Evolutionary conservation across 2,329 filamentous ascomycete species (phyloP), one percentile per base, ranked within the genome.

Genomic region (Xylaria sp.): DNA sequence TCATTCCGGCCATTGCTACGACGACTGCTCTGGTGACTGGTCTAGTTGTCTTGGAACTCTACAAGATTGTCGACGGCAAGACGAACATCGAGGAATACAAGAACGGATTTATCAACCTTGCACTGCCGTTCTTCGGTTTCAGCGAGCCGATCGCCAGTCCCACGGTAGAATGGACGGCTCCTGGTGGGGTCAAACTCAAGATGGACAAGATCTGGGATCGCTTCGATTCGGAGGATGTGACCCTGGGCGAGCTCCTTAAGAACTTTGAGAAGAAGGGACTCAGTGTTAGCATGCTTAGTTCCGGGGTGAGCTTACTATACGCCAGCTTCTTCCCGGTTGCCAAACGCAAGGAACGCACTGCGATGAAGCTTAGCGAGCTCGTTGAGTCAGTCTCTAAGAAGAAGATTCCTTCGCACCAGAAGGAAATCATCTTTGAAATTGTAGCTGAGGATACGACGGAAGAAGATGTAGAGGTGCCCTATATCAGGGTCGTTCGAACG

Each of bases 191-290:
- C 76, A 91, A 92, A 73, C 92, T 97, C 20, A 89, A 86, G 27
- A 89, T 99, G 74, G 96, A 99, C 84, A 96, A 96, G 85, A 91
- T 99, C 61, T 99, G 96, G 96, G 96, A 98, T 80, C 91, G 96
- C 44, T 98, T 98, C 75, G 94, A 98, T 83, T 85, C 97, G 39
- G 86, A 91, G 17, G 89, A 99, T 77, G 88, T 97, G 57, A 95
- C 94, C 1, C 84, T 99, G 57, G 85, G 88, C 76, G 89, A 98
- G 78, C 92, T 99, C 75, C 80, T 98, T 29, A 89, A 92, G 63
- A 82, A 92, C 75, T 97, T 99, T 78, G 87, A 92, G 77, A 86
- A 89, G 75, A 90, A 90, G 77, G 96, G 96, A 1, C 83, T 99
- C 61, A 89, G 83, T 22, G 90, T 98, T 62, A 92, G 89, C 67